Evolutionary conservation across 139 green algal species (phyloP).

Genomic region (Trebouxia sp.): DNA sequence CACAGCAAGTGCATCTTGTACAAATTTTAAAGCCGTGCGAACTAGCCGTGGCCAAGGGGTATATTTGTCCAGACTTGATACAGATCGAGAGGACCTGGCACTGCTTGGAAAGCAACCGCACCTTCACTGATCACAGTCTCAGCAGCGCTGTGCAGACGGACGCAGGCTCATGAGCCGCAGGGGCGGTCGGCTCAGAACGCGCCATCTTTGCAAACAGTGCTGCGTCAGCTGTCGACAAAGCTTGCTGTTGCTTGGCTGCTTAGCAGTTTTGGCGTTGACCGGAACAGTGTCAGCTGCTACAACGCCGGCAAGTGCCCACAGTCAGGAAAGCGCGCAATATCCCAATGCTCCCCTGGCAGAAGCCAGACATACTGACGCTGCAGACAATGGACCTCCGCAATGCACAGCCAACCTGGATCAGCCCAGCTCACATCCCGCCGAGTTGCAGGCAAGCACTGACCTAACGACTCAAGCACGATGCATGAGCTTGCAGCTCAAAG

Average conservation of each 20-base stretch:
- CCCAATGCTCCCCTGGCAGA: no score
- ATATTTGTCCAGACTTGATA: neutral
- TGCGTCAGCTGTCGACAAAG: slow-evolving; percentile 24
- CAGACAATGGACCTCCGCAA: neutral
- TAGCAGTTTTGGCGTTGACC: neutral
- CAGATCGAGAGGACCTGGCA: no score
- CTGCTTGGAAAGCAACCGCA: no score
- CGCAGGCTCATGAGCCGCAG: neutral
- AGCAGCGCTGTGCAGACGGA: no score
- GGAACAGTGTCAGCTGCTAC: neutral
- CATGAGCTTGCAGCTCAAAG: no score
- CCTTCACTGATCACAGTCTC: no score
- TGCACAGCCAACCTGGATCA: neutral
- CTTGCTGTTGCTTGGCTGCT: slow-evolving; percentile 7
- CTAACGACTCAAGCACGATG: no score
- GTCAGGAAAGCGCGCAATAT: neutral
- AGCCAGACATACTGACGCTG: no score
- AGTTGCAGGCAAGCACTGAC: neutral
- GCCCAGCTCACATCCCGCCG: neutral
- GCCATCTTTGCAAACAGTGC: neutral
- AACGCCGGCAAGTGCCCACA: neutral
- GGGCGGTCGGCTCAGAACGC: neutral
- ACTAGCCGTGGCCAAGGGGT: no score
- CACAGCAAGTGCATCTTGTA: no score
- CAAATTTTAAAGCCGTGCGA: no score